These are phyloP conservation scores for Zygoascus hellenicus DNA, from an alignment of 1,139 yeast genomes.

Conservation along the genomic window DNA sequence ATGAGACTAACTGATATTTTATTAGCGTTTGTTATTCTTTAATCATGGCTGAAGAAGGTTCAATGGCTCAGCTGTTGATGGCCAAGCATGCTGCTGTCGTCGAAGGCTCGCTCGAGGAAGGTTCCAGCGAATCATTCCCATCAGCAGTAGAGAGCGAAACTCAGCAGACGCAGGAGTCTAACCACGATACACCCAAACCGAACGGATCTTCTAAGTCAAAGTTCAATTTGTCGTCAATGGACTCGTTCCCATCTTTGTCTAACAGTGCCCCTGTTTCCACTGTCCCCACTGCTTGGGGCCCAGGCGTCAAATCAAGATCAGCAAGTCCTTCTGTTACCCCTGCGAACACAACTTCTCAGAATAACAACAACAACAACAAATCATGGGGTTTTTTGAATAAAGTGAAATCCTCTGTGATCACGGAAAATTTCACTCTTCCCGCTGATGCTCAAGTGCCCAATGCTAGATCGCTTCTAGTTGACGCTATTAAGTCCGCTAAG, in stretches of 20 bases:
- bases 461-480: conserved; percentile 22
- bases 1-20: background rate
- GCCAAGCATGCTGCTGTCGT: conserved; percentile 25
- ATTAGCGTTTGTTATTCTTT: background rate
- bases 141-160: conserved; percentile 4
- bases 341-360: background rate
- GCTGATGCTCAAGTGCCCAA: conserved; percentile 23
- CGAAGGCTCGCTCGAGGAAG: conserved; percentile 9
- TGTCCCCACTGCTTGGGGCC: conserved; percentile 35
- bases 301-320: conserved; percentile 10
- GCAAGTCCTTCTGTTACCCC: conserved; percentile 8
- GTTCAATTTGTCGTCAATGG: conserved; percentile 27
- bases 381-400: background rate
- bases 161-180: no score
- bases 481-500: conserved; percentile 51
- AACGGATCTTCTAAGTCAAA: conserved; percentile 8
- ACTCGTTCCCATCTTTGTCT: conserved; percentile 62
- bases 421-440: conserved; percentile 26
- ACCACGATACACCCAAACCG: conserved; percentile 2
- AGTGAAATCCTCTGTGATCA: conserved; percentile 23
- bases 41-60: conserved; percentile 13
- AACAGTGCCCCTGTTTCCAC: background rate
- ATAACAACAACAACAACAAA: no score
- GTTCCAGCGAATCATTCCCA: conserved; percentile 3
- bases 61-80: conserved; percentile 28